phyloP scores from a whole-genome alignment of 2,329 filamentous ascomycete species.

The Tolypocladium pustulatum region DNA sequence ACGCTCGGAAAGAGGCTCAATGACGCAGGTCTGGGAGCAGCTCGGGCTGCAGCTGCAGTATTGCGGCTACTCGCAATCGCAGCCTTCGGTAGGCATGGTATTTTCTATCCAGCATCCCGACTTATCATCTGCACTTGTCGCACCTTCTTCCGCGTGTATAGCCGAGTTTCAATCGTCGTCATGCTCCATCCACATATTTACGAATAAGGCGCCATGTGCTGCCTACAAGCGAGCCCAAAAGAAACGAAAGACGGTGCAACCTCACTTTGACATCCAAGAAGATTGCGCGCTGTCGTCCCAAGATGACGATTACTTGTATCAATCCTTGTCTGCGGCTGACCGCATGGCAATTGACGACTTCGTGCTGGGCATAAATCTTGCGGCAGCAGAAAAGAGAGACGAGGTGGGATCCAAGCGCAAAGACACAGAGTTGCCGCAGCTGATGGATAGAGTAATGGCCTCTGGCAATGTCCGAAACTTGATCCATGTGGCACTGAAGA shows the following conservation, averaged over 20 bases:
- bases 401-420: neutral
- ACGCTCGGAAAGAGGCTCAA: neutral
- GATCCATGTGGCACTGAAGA: conserved; percentile 12
- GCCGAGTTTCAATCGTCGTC: conserved; percentile 15
- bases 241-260: conserved; percentile 3
- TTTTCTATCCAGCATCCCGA: conserved; percentile 27
- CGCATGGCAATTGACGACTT: conserved; percentile 18
- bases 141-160: conserved; percentile 14
- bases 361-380: conserved; percentile 12
- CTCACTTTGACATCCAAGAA: neutral
- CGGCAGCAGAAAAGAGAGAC: neutral
- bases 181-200: conserved; percentile 14
- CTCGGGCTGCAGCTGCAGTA: conserved; percentile 17
- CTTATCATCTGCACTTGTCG: conserved; percentile 17
- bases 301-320: conserved; percentile 5
- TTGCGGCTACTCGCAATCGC: conserved; percentile 1
- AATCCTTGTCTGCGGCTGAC: conserved; percentile 11
- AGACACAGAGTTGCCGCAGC: neutral
- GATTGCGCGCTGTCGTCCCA: neutral
- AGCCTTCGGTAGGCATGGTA: conserved; percentile 9
- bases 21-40: conserved; percentile 18
- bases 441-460: neutral
- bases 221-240: neutral
- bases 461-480: neutral
- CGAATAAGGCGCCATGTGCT: neutral